phyloP scores from a whole-genome alignment of 768 basidiomycete species.

The Macrolepiota dolichaula region DNA sequence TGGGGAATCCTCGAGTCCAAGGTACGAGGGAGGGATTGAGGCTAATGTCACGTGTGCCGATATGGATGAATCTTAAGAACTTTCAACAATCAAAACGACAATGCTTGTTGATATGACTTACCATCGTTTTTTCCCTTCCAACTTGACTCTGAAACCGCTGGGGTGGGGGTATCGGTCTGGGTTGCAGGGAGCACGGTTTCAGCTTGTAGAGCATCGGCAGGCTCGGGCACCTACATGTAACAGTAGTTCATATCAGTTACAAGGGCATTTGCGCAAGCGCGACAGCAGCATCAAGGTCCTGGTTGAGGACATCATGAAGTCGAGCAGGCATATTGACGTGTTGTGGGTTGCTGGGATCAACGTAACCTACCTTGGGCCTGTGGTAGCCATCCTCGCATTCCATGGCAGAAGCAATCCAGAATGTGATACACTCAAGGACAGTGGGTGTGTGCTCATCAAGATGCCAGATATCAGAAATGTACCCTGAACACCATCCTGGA shows the following conservation, averaged over 20 bases:
- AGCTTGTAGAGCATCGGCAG: slow-evolving; percentile 26
- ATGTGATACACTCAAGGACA: slow-evolving; percentile 47
- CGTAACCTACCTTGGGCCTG: slow-evolving; percentile 38
- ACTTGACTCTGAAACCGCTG: slow-evolving; percentile 37
- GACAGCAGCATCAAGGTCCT: slow-evolving; percentile 22
- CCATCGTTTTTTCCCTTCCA: slow-evolving; percentile 41
- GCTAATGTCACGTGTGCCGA: slow-evolving; percentile 1
- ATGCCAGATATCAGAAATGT: slow-evolving; percentile 43
- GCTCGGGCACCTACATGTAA: slow-evolving; percentile 40
- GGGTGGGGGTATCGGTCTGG: slow-evolving; percentile 21
- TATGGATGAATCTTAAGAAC: neutral
- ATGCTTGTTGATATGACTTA: slow-evolving; percentile 15
- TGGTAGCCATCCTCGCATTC: slow-evolving; percentile 27
- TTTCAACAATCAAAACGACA: neutral
- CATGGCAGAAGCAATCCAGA: slow-evolving; percentile 57
- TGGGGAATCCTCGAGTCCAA: slow-evolving; percentile 6
- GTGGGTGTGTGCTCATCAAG: slow-evolving; percentile 41
- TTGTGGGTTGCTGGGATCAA: neutral
- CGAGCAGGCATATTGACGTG: neutral
- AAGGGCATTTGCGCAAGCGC: slow-evolving; percentile 21
- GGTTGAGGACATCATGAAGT: slow-evolving; percentile 25
- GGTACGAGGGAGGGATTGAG: slow-evolving; percentile 5
- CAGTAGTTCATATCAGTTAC: slow-evolving; percentile 11
- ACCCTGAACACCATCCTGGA: slow-evolving; percentile 52
- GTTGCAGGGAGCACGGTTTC: slow-evolving; percentile 22